A percentile compares a stretch with the other conserved stretches of the same genome.
phyloP scores from a whole-genome alignment of 495 filamentous ascomycete genomes.

The Hapsidospora chrysogenum region DNA sequence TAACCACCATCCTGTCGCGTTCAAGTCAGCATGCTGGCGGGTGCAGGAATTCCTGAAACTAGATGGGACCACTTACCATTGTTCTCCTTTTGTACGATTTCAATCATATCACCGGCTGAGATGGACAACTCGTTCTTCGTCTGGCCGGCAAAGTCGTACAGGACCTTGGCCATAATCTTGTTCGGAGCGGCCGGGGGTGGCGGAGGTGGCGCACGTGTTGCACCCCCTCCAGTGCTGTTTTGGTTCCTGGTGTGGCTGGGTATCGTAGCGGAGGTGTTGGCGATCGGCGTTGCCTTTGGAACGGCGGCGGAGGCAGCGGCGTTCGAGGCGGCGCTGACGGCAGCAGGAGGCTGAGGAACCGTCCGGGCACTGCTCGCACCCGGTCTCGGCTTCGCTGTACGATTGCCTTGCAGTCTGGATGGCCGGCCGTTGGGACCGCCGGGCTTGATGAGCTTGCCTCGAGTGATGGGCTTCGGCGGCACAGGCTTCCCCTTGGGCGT shows the following conservation, averaged over 20 bases:
- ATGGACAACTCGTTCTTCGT: constrained; percentile 67
- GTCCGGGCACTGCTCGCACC: constrained; percentile 26
- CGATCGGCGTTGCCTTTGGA: not conserved
- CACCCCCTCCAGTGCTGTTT: constrained; percentile 19
- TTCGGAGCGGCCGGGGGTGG: constrained; percentile 49
- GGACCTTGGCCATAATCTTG: constrained; percentile 60
- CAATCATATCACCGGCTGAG: constrained; percentile 57
- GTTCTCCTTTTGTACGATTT: constrained; percentile 72
- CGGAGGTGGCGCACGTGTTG: constrained; percentile 45
- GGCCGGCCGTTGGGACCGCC: constrained; percentile 74
- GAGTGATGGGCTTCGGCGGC: constrained; percentile 74
- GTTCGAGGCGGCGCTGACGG: constrained; percentile 6
- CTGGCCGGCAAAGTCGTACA: constrained; percentile 78
- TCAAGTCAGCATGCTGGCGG: constrained; percentile 14
- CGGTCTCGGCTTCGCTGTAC: constrained; percentile 31
- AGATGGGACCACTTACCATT: constrained; percentile 45
- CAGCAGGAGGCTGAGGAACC: constrained; percentile 27
- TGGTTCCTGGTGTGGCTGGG: constrained; percentile 28
- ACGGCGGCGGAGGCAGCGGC: constrained; percentile 13
- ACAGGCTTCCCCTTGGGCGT: constrained; percentile 75
- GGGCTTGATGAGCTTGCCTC: constrained; percentile 75
- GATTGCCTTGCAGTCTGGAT: constrained; percentile 41
- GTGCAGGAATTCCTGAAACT: not conserved
- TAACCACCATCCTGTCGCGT: constrained; percentile 93
- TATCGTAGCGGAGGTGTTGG: constrained; percentile 9